Percentiles rank a stretch among this genome's conserved stretches.
phyloP scores from a whole-genome alignment of 2,329 filamentous ascomycete genomes.

The Graphium sp. region DNA sequence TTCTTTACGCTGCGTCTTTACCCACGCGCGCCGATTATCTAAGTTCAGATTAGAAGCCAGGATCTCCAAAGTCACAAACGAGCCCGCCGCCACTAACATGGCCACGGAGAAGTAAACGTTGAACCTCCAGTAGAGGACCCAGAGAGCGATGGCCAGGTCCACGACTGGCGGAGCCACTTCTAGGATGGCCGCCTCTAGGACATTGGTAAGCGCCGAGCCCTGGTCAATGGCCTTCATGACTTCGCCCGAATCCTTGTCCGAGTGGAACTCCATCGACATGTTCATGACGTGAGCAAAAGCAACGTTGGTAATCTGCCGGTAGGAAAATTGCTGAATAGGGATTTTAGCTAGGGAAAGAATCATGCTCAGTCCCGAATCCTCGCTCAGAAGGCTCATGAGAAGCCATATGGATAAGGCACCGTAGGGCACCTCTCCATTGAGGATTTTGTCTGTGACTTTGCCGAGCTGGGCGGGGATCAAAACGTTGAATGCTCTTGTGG shows the following conservation, averaged over 20 bases:
- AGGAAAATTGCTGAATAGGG: constrained; percentile 19
- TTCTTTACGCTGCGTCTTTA: constrained; percentile 26
- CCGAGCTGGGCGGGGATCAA: too few relatives aligned
- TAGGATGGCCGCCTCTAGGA: constrained; percentile 43
- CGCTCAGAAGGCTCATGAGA: too few relatives aligned
- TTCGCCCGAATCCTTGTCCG: constrained; percentile 45
- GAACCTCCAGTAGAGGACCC: too few relatives aligned
- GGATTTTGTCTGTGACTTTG: too few relatives aligned
- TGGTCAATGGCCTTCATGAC: constrained; percentile 49
- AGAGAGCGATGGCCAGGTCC: too few relatives aligned
- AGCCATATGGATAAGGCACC: too few relatives aligned
- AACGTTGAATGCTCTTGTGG: too few relatives aligned
- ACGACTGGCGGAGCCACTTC: constrained; percentile 18
- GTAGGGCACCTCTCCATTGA: too few relatives aligned
- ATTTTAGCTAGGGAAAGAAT: constrained; percentile 13
- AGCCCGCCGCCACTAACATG: too few relatives aligned
- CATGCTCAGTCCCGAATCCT: constrained; percentile 6
- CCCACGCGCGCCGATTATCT: constrained; percentile 16
- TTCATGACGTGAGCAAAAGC: constrained; percentile 52
- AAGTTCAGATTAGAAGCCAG: too few relatives aligned
- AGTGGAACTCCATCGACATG: constrained; percentile 57
- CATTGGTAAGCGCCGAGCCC: constrained; percentile 38
- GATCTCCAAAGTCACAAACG: too few relatives aligned
- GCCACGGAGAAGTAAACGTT: too few relatives aligned
- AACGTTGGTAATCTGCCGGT: constrained; percentile 37